These are phyloP conservation scores for Simplicillium aogashimaense DNA, from an alignment of 2,329 filamentous ascomycete genomes.

Conservation along the genomic window DNA sequence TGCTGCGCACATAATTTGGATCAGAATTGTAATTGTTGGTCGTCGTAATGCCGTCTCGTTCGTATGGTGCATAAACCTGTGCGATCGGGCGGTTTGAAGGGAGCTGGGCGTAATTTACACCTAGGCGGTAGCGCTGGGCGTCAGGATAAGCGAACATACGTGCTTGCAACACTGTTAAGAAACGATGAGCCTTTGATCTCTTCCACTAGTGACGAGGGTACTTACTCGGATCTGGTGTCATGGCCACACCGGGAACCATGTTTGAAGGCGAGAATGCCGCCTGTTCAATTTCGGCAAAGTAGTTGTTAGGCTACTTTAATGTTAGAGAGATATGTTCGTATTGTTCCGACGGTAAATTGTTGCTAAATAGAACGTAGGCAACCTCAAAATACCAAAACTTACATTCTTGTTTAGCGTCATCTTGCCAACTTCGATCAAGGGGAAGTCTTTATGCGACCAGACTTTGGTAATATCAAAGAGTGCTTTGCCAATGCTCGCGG, in stretches of 20 bases:
- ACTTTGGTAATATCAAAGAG: background rate
- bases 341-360: too few species aligned
- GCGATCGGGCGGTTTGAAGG: constrained; percentile 18
- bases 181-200: too few species aligned
- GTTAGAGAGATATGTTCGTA: too few species aligned
- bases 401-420: background rate
- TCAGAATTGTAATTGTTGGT: too few species aligned
- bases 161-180: constrained; percentile 35
- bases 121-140: constrained; percentile 40
- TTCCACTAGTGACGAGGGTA: background rate
- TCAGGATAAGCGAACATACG: constrained; percentile 39
- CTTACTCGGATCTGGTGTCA: constrained; percentile 30
- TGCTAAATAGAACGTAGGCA: too few species aligned
- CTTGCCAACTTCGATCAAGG: background rate
- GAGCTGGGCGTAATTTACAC: constrained; percentile 39
- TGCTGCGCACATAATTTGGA: too few species aligned
- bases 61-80: constrained; percentile 10
- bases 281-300: constrained; percentile 39
- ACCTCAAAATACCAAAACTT: too few species aligned
- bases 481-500: background rate
- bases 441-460: background rate
- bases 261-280: constrained; percentile 39
- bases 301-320: constrained; percentile 32
- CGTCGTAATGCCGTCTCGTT: constrained; percentile 12
- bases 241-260: constrained; percentile 39